Evolutionary conservation across 2,329 filamentous ascomycete genomes (phyloP).

Genomic region (Emmonsia crescens): DNA sequence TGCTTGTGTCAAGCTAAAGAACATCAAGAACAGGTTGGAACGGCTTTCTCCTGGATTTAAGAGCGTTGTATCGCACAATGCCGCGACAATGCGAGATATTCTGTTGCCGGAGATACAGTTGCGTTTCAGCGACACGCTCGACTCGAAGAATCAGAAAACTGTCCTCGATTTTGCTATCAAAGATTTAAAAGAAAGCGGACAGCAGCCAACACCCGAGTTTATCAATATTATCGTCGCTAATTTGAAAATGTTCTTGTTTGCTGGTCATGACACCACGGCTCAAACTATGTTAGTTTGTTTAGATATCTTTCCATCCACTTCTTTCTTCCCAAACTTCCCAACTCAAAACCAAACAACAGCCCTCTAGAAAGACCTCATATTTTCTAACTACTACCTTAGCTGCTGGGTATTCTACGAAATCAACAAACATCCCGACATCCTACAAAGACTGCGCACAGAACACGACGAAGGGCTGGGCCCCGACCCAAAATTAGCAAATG

Average conservation of each 20-base stretch:
- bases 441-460: constrained; percentile 36
- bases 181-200: neutral
- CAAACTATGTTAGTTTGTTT: neutral
- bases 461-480: constrained; percentile 43
- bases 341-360: neutral
- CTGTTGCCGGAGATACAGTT: neutral
- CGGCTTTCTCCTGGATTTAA: neutral
- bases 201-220: neutral
- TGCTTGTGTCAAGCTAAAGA: constrained; percentile 3
- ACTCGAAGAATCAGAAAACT: neutral
- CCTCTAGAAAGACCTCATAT: neutral
- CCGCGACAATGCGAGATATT: neutral
- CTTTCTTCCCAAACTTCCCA: neutral
- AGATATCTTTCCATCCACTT: neutral
- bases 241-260: neutral
- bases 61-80: neutral
- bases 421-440: constrained; percentile 19
- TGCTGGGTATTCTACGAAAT: neutral
- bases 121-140: neutral
- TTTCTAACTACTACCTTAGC: neutral
- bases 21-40: constrained; percentile 1
- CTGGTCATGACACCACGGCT: neutral
- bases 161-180: constrained; percentile 3
- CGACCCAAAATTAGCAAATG: constrained; percentile 26
- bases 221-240: neutral